A percentile compares a stretch with the other conserved stretches of the same genome.
Evolutionary conservation across 192 early-diverging fungal genomes (phyloP).

Genomic region (Mortierella antarctica): DNA sequence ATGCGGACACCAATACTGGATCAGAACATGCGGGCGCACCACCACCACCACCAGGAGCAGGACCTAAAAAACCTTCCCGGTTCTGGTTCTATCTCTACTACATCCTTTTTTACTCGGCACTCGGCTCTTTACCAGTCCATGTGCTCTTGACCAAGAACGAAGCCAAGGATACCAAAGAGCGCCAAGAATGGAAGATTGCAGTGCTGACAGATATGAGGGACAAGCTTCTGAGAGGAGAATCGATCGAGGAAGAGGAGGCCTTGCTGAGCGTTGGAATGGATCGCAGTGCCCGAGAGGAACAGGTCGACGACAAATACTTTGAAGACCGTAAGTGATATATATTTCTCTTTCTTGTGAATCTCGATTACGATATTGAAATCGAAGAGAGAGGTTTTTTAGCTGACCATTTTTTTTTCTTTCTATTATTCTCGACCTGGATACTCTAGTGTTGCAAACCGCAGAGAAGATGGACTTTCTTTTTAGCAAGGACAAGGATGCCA

Average conservation of each 20-base stretch:
- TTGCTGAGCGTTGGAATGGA: conserved; percentile 32
- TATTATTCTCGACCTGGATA: neutral
- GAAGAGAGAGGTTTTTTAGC: neutral
- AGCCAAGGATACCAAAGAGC: conserved; percentile 26
- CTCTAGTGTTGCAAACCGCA: conserved; percentile 26
- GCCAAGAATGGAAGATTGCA: conserved; percentile 47
- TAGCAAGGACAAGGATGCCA: conserved; percentile 26
- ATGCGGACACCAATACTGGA: conserved; percentile 2
- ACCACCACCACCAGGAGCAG: conserved; percentile 8
- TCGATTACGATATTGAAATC: neutral
- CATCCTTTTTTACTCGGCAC: conserved; percentile 25
- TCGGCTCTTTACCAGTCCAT: conserved; percentile 44
- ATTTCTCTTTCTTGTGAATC: neutral
- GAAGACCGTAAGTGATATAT: conserved; percentile 34
- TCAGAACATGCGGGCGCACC: conserved; percentile 10
- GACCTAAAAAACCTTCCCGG: conserved; percentile 17
- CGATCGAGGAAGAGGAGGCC: conserved; percentile 42
- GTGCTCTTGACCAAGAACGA: conserved; percentile 37
- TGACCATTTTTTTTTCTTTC: neutral
- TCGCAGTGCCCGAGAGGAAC: conserved; percentile 34
- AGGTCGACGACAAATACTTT: conserved; percentile 49
- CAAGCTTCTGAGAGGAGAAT: conserved; percentile 40
- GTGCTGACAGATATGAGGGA: conserved; percentile 51
- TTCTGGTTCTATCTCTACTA: conserved; percentile 41
- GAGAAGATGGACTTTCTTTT: conserved; percentile 45